Percentiles rank a stretch among this genome's conserved stretches.
phyloP scores from a whole-genome alignment of 306 rosid genomes.

The Prinsepia uniflora region DNA sequence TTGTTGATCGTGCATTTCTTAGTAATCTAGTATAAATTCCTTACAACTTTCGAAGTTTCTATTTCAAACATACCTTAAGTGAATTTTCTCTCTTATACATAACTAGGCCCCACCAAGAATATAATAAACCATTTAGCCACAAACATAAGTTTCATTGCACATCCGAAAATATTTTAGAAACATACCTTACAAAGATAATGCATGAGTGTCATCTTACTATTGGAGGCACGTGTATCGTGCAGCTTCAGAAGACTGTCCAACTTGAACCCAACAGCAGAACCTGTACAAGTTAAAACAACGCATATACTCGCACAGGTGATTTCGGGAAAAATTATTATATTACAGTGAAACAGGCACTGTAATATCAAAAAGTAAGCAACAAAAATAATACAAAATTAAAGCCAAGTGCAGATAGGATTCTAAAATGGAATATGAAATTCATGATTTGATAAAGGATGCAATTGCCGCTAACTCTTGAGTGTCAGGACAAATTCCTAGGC shows the following conservation, averaged over 20 bases:
- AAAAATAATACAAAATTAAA: background rate
- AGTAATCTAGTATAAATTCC: no score
- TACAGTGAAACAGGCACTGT: background rate
- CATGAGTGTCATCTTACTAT: constrained; percentile 89
- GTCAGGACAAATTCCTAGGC: background rate
- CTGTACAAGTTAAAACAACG: constrained; percentile 43
- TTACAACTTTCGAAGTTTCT: no score
- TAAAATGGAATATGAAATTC: background rate
- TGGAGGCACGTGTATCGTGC: constrained; percentile 85
- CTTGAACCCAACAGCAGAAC: constrained; percentile 96
- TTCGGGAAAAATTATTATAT: background rate
- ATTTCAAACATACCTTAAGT: no score
- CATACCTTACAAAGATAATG: constrained; percentile 97
- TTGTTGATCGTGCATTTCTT: no score
- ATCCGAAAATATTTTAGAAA: constrained; percentile 8
- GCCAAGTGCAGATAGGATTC: background rate
- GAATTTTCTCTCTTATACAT: background rate
- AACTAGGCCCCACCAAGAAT: background rate
- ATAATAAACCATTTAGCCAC: constrained; percentile 8
- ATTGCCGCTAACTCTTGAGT: background rate
- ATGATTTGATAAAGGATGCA: background rate
- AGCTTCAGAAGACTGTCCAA: constrained; percentile 96
- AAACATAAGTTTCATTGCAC: constrained; percentile 21
- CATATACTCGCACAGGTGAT: constrained; percentile 4
- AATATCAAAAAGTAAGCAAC: background rate